phyloP scores from a whole-genome alignment of 345 rosid species.

The Citrus sp. region DNA sequence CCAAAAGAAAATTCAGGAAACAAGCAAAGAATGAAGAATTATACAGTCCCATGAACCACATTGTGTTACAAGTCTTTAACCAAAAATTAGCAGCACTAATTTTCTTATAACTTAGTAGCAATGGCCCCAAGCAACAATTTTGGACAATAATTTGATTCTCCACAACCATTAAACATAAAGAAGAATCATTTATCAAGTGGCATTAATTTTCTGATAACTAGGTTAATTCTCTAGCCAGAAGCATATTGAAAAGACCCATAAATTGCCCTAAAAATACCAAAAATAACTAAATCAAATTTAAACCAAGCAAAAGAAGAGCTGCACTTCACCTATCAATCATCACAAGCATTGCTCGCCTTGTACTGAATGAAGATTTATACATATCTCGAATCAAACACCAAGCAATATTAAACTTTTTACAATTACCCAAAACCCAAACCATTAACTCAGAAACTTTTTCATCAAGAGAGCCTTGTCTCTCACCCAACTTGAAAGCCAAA shows the following conservation, averaged over 20 bases:
- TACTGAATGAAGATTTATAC: constrained; percentile 42
- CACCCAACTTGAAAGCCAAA: constrained; percentile 79
- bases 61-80: not conserved
- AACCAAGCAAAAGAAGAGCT: constrained; percentile 3
- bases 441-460: constrained; percentile 51
- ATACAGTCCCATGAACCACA: not conserved
- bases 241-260: not conserved
- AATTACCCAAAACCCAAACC: constrained; percentile 67
- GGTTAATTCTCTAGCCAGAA: not conserved
- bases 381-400: constrained; percentile 81
- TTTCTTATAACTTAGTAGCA: not conserved
- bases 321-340: constrained; percentile 74
- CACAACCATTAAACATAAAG: not conserved
- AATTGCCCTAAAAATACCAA: not conserved
- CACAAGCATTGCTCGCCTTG: constrained; percentile 62
- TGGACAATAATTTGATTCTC: not conserved
- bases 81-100: not conserved
- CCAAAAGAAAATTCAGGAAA: not conserved
- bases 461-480: constrained; percentile 45
- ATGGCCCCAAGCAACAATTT: not conserved
- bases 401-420: constrained; percentile 66
- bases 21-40: not conserved
- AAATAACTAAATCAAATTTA: not conserved
- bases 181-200: not conserved
- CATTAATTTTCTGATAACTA: not conserved